Evolutionary conservation across 768 basidiomycete species (phyloP), one percentile per base, ranked within the genome.

Genomic region (Trametes gibbosa): DNA sequence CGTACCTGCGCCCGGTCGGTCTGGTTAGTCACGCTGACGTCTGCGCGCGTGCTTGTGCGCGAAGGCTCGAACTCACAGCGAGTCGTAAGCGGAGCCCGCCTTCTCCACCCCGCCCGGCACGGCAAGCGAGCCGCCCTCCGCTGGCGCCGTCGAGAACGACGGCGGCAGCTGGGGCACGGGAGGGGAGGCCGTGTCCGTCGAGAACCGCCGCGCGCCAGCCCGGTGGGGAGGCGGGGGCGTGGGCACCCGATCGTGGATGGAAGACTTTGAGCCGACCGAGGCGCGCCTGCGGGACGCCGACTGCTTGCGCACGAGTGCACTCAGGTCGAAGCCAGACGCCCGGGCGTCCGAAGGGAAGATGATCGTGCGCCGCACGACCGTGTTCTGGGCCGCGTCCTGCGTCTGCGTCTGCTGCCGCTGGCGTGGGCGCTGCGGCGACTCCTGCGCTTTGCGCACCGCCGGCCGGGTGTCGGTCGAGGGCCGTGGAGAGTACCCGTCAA

Each of bases 161-260:
- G 76, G 71, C 39, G 87, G 82, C 49, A 87, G 70, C 39, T 81
- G 81, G 10, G 90, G 89, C 35, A 91, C 77, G 10, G 90, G 90
- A 42, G 89, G 89, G 2, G 85, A 80, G 37, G 29, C 29, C 29
- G 75, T 75, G 65, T 87, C 85, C 58, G 74, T 77, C 21, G 89
- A 88, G 74, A 91, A 90, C 37, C 87, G 83, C 61, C 80, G 81
- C 32, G 72, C 63, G 39, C 70, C 70, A 47, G 79, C 76, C 5
- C 81, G 75, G 63, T 82, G 82, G 14, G 88, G 84, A 32, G 92
- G 92, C 17, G 91, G 92, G n/a, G 91, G 91, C 8, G 92, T 93
- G 12, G 90, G 91, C 13, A 77, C 87, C 52, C 91, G 87, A 64
- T 93, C 92, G 64, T 89, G 86, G 27, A 92, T 78, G 42, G 91